Base-by-base conservation (phyloP, 495 filamentous ascomycete genomes). In the Xeromyces bisporus region DNA sequence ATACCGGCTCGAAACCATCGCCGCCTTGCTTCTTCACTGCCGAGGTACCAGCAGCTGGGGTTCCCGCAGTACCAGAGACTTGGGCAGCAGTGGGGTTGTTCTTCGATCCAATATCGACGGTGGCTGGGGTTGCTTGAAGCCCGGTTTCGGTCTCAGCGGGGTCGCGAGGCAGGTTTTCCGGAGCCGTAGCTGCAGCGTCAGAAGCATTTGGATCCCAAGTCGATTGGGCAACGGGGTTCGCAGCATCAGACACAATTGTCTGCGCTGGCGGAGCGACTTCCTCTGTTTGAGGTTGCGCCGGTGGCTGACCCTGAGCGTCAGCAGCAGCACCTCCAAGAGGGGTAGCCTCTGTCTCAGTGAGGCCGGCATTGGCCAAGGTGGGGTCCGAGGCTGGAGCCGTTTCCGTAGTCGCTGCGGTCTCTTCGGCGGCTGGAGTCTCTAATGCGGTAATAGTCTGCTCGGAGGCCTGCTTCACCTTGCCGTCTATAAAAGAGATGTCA, bases 1-100 rank as follows among this genome's bases (percentile, higher is more conserved):
- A 67, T 7, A 84, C 76, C 38, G 71, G 66, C 32, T 75, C 73
- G 53, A 86, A 85, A 26, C 73, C 79, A 37, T 85, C 79, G 32
- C 49, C 46, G 33, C 65, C 53, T 18, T 55, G 29, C 21, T 39
- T 13, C 37, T 46, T 33, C 12, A 48, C 28, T 21, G 57, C 28
- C 38, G 51, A 40, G 11, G 60, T 42, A 27, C 51, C 48, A 21
- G 44, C 38, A 6, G 43, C 40, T 17, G 43, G 21, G 5, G 43
- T 32, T 32, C 71, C 62, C 24, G 77, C 73, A 46, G 69, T 72
- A 34, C 66, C 62, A n/a, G 58, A 55, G 9, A 29, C 31, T 9
- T 51, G 40, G 7, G 31, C 37, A 2, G 45, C 27, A 10, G 35
- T 49, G 13, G 35, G 29, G 10, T 40, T 39, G 30, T 37, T 36